These are phyloP conservation scores for Penicillium argentinense DNA, from an alignment of 495 filamentous ascomycete genomes.

Conservation along the genomic window DNA sequence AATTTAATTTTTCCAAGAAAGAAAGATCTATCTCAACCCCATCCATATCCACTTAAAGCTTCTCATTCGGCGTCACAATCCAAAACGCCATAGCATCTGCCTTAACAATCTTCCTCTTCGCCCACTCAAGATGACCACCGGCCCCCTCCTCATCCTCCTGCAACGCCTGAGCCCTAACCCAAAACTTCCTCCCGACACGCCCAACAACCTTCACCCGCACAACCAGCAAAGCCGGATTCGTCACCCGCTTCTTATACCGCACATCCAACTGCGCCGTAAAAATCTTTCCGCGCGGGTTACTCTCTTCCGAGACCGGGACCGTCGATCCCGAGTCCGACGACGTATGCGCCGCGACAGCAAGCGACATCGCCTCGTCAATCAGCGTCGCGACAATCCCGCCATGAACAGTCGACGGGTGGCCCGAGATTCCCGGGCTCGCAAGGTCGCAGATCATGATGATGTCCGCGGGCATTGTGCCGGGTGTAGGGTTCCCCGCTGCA, in stretches of 20 bases:
- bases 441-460: slow-evolving; percentile 39
- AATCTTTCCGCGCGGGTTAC: slow-evolving; percentile 31
- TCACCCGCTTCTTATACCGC: slow-evolving; percentile 36
- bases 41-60: slow-evolving; percentile 3
- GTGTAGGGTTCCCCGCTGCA: slow-evolving; percentile 15
- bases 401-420: slow-evolving; percentile 41
- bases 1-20: no score
- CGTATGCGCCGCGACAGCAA: slow-evolving; percentile 35
- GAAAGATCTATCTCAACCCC: background rate
- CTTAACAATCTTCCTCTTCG: slow-evolving; percentile 32
- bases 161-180: slow-evolving; percentile 40
- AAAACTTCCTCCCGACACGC: slow-evolving; percentile 38
- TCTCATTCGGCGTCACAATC: slow-evolving; percentile 28
- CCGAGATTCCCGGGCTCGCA: slow-evolving; percentile 34
- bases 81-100: slow-evolving; percentile 47
- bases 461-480: slow-evolving; percentile 32
- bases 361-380: slow-evolving; percentile 62
- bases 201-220: slow-evolving; percentile 35
- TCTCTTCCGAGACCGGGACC: background rate
- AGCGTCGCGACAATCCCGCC: slow-evolving; percentile 63
- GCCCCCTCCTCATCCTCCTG: slow-evolving; percentile 35
- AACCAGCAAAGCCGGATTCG: slow-evolving; percentile 33
- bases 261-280: slow-evolving; percentile 46
- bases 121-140: slow-evolving; percentile 31
- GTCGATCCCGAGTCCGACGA: slow-evolving; percentile 1